Base-by-base conservation (phyloP, 768 basidiomycete species). In the Daedalea quercina region DNA sequence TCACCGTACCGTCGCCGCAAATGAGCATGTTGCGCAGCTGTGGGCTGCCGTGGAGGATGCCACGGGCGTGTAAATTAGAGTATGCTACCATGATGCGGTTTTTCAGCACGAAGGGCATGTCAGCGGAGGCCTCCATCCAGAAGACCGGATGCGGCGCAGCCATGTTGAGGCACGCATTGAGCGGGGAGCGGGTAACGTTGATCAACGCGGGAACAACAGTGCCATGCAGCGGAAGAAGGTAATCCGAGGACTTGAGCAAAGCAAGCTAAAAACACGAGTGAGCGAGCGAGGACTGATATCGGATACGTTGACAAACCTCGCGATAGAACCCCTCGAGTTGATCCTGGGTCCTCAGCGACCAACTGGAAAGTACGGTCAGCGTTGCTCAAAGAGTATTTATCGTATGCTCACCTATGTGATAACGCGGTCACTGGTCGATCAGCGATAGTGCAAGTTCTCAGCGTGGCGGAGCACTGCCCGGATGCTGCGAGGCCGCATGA, bases 51-150 rank as follows among this genome's bases (percentile, higher is more conserved):
- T 69, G 61, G 50, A 73, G 31, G 55, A 73, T 57, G 55, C 74
- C 66, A 44, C 48, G 13, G 50, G 59, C 51, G 60, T 71, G 68
- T 55, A 77, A 62, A 55, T 74, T 70, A 51, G 72, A 65, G 55
- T 77, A 78, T 9, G 81, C 77, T 3, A 70, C 69, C 9, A 85
- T 63, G 52, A 78, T 76, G 28, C 69, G 69, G 51, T 76, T 69
- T 64, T 85, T 85, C 50, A 83, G 65, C 11, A 72, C 63, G 7
- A 64, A 58, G 3, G 82, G 80, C 81, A 85, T 84, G 41, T 70
- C 73, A 2, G 75, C 63, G 3, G 75, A 78, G 13, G 84, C 79
- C 56, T 83, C 76, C 54, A 81, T 73, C 82, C 84, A 84, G 63
- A 83, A 80, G 7, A 73, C 71, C 15, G 66, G 68, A 57, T 84